phyloP scores from a whole-genome alignment of 257 asterid genomes.

The Cinchona pubescens region DNA sequence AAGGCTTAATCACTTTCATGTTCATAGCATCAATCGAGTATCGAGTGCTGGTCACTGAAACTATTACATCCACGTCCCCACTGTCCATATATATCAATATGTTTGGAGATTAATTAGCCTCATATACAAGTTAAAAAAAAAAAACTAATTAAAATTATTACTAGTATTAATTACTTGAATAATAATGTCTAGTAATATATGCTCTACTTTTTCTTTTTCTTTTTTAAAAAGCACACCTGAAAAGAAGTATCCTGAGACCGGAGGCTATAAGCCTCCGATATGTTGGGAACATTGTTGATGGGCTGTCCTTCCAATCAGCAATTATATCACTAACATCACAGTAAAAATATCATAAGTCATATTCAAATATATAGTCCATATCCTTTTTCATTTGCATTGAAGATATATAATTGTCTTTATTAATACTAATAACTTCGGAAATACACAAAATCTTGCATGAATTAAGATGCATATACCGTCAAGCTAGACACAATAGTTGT shows the following conservation, averaged over 20 bases:
- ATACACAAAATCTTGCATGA: too few species aligned
- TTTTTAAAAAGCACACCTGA: constrained; percentile 22
- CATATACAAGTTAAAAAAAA: too few species aligned
- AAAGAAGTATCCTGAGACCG: constrained; percentile 37
- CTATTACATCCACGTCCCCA: constrained; percentile 45
- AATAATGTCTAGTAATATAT: neutral
- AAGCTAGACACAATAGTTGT: too few species aligned
- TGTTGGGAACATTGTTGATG: constrained; percentile 34
- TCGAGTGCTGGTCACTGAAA: constrained; percentile 39
- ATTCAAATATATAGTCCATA: neutral
- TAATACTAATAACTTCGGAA: neutral
- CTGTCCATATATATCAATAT: constrained; percentile 22
- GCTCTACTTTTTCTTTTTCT: neutral
- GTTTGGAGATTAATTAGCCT: neutral
- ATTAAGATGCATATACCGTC: too few species aligned
- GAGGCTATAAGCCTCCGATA: constrained; percentile 35
- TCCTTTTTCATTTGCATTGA: neutral
- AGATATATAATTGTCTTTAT: neutral
- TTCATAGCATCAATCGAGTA: constrained; percentile 39
- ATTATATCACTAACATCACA: constrained; percentile 20
- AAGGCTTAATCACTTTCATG: constrained; percentile 31
- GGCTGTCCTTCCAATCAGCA: constrained; percentile 36
- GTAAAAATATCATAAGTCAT: neutral
- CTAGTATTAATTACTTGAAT: neutral
- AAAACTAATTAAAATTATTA: neutral